A percentile compares a stretch with the other conserved stretches of the same genome.
Conservation (phyloP, 441 rosid genomes). For the Erodium chrysanthum region DNA sequence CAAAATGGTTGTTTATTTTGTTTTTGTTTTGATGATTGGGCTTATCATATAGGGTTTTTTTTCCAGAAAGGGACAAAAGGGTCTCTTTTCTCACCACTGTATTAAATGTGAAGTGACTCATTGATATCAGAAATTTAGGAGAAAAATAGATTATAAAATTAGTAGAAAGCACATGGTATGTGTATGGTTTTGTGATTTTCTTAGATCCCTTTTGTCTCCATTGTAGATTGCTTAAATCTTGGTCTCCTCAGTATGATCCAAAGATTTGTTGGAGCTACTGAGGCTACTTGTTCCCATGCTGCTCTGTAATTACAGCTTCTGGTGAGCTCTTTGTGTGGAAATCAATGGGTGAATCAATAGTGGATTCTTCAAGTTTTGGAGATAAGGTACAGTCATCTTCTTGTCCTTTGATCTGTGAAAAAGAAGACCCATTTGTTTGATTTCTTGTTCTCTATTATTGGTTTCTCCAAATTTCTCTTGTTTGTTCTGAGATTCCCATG, state of each 20-base stretch:
- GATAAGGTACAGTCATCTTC: conserved; percentile 41
- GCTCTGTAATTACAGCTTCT: conserved; percentile 10
- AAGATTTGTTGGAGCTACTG: conserved; percentile 2
- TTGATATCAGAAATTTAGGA: conserved; percentile 13
- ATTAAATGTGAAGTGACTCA: conserved; percentile 4
- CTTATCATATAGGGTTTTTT: conserved; percentile 25
- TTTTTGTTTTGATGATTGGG: conserved; percentile 26
- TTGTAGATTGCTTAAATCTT: conserved; percentile 19
- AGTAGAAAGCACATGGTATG: conserved; percentile 26
- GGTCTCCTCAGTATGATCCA: conserved; percentile 21
- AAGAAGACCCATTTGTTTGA: conserved; percentile 17
- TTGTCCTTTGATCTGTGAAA: conserved; percentile 28
- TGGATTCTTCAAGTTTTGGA: conserved; percentile 34
- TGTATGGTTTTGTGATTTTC: conserved; percentile 14
- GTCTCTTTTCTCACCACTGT: no score
- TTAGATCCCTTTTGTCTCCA: conserved; percentile 30
- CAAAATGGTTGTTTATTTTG: conserved; percentile 4
- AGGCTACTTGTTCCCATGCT: conserved; percentile 19
- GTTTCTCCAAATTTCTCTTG: not conserved
- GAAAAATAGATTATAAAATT: not conserved
- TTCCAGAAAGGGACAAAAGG: conserved; percentile 32
- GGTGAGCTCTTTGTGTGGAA: conserved; percentile 21
- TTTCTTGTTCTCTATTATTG: conserved; percentile 7
- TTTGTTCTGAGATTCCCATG: conserved; percentile 10
- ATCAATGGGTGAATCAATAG: conserved; percentile 46